These are phyloP conservation scores for Dissophora globulifera DNA, from an alignment of 192 early-diverging fungal species.

Conservation along the genomic window DNA sequence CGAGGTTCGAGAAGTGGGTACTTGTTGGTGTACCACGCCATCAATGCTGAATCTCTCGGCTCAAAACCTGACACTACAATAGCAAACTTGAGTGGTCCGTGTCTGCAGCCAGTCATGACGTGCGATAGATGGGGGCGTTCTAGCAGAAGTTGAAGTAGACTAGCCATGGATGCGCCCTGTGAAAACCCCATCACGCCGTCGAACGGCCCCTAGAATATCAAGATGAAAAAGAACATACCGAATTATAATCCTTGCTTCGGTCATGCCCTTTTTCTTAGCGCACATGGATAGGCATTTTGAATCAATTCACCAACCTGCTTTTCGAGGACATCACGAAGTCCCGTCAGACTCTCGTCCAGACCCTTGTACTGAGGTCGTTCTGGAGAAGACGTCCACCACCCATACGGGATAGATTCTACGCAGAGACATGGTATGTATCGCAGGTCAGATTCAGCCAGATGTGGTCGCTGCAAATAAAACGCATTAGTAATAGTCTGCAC, in stretches of 20 bases:
- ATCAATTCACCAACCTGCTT: constrained; percentile 42
- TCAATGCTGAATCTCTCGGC: constrained; percentile 27
- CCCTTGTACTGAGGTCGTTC: constrained; percentile 50
- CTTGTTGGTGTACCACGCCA: constrained; percentile 39
- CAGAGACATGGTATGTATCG: background rate
- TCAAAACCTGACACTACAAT: constrained; percentile 62
- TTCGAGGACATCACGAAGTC: constrained; percentile 53
- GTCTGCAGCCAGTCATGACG: constrained; percentile 30
- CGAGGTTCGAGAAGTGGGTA: constrained; percentile 11
- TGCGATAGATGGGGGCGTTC: constrained; percentile 54
- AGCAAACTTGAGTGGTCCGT: constrained; percentile 56
- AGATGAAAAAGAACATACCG: too few relatives aligned
- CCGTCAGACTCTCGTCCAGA: constrained; percentile 55
- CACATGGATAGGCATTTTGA: background rate
- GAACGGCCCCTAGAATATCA: constrained; percentile 59
- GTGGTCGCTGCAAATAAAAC: too few relatives aligned
- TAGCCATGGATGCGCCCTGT: constrained; percentile 64
- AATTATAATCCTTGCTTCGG: too few relatives aligned
- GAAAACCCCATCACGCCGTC: constrained; percentile 68
- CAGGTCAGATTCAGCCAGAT: too few relatives aligned
- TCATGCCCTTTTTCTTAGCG: too few relatives aligned
- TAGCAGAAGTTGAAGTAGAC: constrained; percentile 55
- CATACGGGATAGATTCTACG: constrained; percentile 51
- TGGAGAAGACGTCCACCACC: constrained; percentile 58
- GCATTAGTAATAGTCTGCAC: too few relatives aligned